Evolutionary conservation across 495 filamentous ascomycete species (phyloP), one percentile per base, ranked within the genome.

Genomic region (Darksidea phi): DNA sequence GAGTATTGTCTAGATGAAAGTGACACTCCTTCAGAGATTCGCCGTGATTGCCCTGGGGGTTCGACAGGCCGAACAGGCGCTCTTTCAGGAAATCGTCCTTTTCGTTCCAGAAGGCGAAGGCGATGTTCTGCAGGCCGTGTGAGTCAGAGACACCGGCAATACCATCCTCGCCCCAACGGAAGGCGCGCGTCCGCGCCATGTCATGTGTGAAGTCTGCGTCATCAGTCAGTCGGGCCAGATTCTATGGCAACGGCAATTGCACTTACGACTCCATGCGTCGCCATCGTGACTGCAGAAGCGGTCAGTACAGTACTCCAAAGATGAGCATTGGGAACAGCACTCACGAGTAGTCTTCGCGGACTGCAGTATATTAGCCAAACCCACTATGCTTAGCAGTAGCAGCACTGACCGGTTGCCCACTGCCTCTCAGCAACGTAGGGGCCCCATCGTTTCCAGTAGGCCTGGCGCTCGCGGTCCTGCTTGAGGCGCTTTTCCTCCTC

Each of bases 361-460:
- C 93, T 91, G 73, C 68, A 48, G 41, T 37, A 57, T 36, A 46
- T 59, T 47, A 71, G 63, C 55, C n/a, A 37, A 13, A 48, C 8
- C 24, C 25, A 43, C 25, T 46, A 59, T 21, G 12, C 45, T 63
- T 25, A 42, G 54, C 51, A 25, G 15, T 41, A 58, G 74, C 15
- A 23, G 42, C 7, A 64, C 81, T 67, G 75, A 86, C 87, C 87
- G 54, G 90, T 95, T 47, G 91, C 90, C 91, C 91, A 96, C 77
- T 96, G 91, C 71, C 91, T 78, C 70, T 86, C 84, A 48, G 86
- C 81, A 57, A 87, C 80, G 71, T 90, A 90, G 25, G 87, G 79
- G 54, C 92, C 92, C 91, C 91, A 97, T 80, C 84, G 86, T 82
- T 97, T 96, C 92, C 93, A 97, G 76, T 96, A 96, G 70, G 85